A percentile compares a stretch with the other conserved stretches of the same genome.
Conservation (phyloP, 2,329 filamentous ascomycete species). For the Plectosphaerella sp. region DNA sequence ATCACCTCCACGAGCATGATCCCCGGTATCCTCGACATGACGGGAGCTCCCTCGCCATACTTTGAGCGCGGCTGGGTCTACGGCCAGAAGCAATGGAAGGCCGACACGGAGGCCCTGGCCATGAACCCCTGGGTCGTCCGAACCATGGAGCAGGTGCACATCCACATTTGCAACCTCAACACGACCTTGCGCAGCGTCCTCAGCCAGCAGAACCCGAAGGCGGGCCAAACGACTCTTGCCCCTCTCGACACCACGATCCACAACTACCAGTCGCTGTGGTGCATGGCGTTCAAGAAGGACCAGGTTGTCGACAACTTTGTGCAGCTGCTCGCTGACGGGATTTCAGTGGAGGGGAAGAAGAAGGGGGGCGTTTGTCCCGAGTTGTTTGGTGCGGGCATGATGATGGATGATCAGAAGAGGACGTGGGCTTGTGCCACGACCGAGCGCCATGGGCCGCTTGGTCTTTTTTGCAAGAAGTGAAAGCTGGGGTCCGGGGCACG, state of each 20-base stretch:
- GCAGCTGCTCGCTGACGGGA: background rate
- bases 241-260: background rate
- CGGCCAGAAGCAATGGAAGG: slow-evolving; percentile 7
- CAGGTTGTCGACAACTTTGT: slow-evolving; percentile 1
- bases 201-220: background rate
- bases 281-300: background rate
- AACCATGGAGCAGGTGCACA: slow-evolving; percentile 11
- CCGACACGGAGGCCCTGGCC: background rate
- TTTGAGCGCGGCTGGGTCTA: slow-evolving; percentile 7
- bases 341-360: background rate
- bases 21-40: slow-evolving; percentile 8
- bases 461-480: slow-evolving; percentile 3
- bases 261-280: background rate
- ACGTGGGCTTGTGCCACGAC: slow-evolving; percentile 13
- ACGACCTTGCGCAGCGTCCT: slow-evolving; percentile 1
- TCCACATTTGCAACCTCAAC: slow-evolving; percentile 10
- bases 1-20: slow-evolving; percentile 7
- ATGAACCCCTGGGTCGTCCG: slow-evolving; percentile 10
- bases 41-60: background rate
- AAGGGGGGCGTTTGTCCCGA: background rate
- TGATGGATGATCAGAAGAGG: slow-evolving; percentile 4
- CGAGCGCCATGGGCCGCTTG: slow-evolving; percentile 4
- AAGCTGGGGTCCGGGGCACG: too few relatives aligned
- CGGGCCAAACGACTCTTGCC: background rate
- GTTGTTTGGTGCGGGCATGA: slow-evolving; percentile 11